Evolutionary conservation across 257 asterid genomes (phyloP).

Genomic region (Nicotiana tomentosiformis): DNA sequence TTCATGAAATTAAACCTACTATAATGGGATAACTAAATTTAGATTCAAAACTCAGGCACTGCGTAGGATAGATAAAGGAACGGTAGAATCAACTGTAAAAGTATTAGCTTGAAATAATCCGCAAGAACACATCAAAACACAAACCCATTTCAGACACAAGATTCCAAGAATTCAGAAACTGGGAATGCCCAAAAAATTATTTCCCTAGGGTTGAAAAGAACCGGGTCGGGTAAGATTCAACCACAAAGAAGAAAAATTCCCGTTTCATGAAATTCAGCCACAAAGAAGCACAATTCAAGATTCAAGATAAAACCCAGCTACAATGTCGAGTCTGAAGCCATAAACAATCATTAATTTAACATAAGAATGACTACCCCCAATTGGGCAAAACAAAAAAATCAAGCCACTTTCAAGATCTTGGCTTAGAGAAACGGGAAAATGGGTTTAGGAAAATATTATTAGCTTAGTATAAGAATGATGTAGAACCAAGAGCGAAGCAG

Average conservation of each 20-base stretch:
- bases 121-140: not conserved
- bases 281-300: not conserved
- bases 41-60: not conserved
- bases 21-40: not conserved
- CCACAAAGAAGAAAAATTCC: not conserved
- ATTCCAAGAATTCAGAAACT: not conserved
- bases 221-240: not conserved
- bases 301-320: conserved; percentile 6
- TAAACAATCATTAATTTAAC: not conserved
- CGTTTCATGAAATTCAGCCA: not conserved
- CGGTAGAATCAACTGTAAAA: not conserved
- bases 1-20: not conserved
- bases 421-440: not conserved
- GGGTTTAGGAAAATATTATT: not conserved
- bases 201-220: not conserved
- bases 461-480: not conserved
- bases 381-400: not conserved
- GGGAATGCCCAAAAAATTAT: not conserved
- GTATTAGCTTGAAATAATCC: not conserved
- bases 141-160: not conserved
- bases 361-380: not conserved
- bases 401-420: not conserved
- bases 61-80: not conserved
- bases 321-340: not conserved
- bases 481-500: not conserved